These are phyloP conservation scores for Lentinula boryana DNA, from an alignment of 768 basidiomycete species.

Conservation along the genomic window DNA sequence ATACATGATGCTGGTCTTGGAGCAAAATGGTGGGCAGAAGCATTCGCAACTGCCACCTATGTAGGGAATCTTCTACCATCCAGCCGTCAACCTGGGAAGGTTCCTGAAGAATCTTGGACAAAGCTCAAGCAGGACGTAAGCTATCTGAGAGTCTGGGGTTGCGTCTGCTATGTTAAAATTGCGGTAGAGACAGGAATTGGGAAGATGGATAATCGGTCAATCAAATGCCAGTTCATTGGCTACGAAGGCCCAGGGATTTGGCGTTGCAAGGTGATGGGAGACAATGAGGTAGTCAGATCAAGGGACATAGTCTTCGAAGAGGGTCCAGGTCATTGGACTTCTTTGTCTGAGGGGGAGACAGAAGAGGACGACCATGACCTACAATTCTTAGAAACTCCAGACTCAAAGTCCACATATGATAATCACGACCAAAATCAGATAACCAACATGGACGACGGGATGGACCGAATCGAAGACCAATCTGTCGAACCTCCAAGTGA, in stretches of 20 bases:
- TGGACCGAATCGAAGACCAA: too few relatives aligned
- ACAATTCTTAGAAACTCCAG: too few relatives aligned
- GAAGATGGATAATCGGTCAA: conserved; percentile 3
- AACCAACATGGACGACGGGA: too few relatives aligned
- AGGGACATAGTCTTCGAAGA: background rate
- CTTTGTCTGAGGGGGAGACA: background rate
- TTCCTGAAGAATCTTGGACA: background rate
- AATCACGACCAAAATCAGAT: too few relatives aligned
- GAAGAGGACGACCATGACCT: too few relatives aligned
- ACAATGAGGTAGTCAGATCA: background rate
- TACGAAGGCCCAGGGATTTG: background rate
- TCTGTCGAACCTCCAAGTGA: too few relatives aligned
- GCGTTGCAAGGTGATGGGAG: background rate
- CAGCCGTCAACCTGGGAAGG: background rate
- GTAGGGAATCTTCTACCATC: background rate
- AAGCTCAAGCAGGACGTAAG: conserved; percentile 6
- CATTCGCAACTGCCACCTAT: background rate
- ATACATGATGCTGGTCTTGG: too few relatives aligned
- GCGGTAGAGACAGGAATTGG: conserved; percentile 11
- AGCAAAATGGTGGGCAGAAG: conserved; percentile 10
- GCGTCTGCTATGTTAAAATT: conserved; percentile 14
- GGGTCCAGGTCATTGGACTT: background rate
- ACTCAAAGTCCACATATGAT: too few relatives aligned
- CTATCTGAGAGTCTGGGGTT: conserved; percentile 17
- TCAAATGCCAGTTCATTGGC: background rate